Base-by-base conservation (phyloP, 768 basidiomycete genomes). In the Boletus coccyginus region DNA sequence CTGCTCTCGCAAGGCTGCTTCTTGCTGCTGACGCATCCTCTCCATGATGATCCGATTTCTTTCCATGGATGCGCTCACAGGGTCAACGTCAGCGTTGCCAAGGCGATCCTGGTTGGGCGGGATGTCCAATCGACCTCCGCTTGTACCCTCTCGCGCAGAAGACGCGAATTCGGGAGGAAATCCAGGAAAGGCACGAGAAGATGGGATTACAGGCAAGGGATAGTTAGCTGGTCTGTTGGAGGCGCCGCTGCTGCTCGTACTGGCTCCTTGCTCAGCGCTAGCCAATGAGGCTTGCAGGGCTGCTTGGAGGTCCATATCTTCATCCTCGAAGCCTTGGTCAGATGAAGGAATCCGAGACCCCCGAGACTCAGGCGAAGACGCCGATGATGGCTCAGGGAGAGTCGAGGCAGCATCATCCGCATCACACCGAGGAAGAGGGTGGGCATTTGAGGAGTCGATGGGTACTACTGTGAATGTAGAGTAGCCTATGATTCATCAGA, bases 261-360 rank as follows among this genome's bases (percentile, higher is more conserved):
- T 16, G 21, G 49, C 42, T 32, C 40, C 21, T 47, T 14, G 51
- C 17, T 44, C 57, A 24, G 61, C 40, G 35, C 69, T 69, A 66
- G 75, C 74, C 42, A 95, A 73, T 5, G 92, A 94, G 3, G 92
- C 93, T 63, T 92, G 91, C 47, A 95, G 74, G 0, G 90, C 94
- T 7, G 85, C 89, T 68, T 97, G 94, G 3, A 96, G 80, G 55
- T 92, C 90, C 63, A 85, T 80, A 68, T 97, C 94, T 66, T 94
- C 93, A 60, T 92, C 89, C 56, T 90, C 92, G 44, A 89, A 73
- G 3, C 75, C 81, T 32, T 56, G 21, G 6, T 62, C 59, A 14
- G 59, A 47, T n/a, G 63, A 44, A 50, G 43, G 41, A 14, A 54
- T 13, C 7, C 45, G 57, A 35, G 63, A 33, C 16, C 48, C 50